Evolutionary conservation across 352 stramenopile species (phyloP), one percentile per base, ranked within the genome.

Genomic region (Pythium utonaiense): DNA sequence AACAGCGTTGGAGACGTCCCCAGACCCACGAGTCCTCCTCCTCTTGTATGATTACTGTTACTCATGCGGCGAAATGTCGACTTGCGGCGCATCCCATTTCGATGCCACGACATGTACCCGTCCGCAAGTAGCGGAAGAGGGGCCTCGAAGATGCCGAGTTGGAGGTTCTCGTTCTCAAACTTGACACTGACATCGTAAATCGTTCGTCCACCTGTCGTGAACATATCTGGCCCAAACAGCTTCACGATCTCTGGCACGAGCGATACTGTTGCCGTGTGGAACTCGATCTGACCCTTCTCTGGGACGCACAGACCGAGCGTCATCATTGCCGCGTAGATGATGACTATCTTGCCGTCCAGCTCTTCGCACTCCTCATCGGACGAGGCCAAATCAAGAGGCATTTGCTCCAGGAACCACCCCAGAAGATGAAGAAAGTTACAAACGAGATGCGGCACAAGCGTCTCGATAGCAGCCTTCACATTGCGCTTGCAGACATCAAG

Each of bases 401-500:
- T 59, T 31, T 82, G 60, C 13, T 66, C 62, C 3, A 91, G 40
- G n/a, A 86, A 70, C 6, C 38, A 64, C 14, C 41, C 63, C 7
- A 86, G 48, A 24, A 87, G 19, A 28, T 70, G 61, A 1, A 89
- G 57, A 58, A 83, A 73, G 44, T 80, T 88, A 8, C 54, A n/a
- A 3, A 89, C 72, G 2, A 62, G 51, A 42, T 86, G 77, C 1
- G 54, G 57, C n/a, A 78, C 67, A 6, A 70, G 73, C 24, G 80
- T 75, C 17, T 74, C 66, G n/a, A 81, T 53, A 40, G 75, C 78
- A 0, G 69, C 16, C 27, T 75, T 70, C 10, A 30, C 57, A 27
- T 85, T 53, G 1, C 73, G 57, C 58, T 86, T 86, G 56, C 69
- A 82, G n/a, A 89, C 42, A 3, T 89, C 75, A 31, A 91, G 63